Evolutionary conservation across 352 stramenopile species (phyloP), one percentile per base, ranked within the genome.

Genomic region (Globisporangium heterothallicum): DNA sequence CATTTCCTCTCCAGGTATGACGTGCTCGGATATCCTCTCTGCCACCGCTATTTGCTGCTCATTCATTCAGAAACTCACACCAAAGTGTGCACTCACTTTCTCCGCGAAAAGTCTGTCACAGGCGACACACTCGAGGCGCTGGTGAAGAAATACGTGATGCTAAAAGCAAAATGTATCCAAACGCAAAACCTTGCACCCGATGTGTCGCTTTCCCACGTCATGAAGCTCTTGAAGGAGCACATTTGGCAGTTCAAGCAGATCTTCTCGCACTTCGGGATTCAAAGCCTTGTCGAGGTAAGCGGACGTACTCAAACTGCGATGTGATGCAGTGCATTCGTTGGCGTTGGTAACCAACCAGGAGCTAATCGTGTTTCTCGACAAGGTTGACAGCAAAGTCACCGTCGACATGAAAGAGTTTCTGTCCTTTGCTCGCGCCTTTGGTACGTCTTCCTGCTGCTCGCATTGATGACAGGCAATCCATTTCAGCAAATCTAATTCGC

Each of bases 201-300:
- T 42, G 62, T 88, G 13, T 86, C 77, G 3, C 77, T 86, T 46
- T 49, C 49, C 4, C 77, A 88, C 52, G 79, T 91, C 13, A 66
- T 87, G 56, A 83, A 86, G 50, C 67, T 91, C 16, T 49, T 91
- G 21, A 75, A 60, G 10, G 72, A 88, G 22, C 60, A 84, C 19
- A 68, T 88, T 14, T 91, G 79, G 79, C 72, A 72, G 10, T 49
- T 91, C 50, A 86, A 87, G 47, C 79, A 91, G 27, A 78, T 87
- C 35, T 91, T 91, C 54, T 83, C 68, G 12, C 79, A 91, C 24
- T 88, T 91, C 42, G 70, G 58, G 16, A 68, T 69, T 30, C 79
- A 88, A 41, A 87, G 72, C 21, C 54, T 91, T 10, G 61, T 66
- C 1, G 65, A 86, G 53, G 74, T 86, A 24, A 29, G 9, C 16